Evolutionary conservation across 1,284 basidiomycete genomes (phyloP).

Genomic region (Leccinum subatratum): DNA sequence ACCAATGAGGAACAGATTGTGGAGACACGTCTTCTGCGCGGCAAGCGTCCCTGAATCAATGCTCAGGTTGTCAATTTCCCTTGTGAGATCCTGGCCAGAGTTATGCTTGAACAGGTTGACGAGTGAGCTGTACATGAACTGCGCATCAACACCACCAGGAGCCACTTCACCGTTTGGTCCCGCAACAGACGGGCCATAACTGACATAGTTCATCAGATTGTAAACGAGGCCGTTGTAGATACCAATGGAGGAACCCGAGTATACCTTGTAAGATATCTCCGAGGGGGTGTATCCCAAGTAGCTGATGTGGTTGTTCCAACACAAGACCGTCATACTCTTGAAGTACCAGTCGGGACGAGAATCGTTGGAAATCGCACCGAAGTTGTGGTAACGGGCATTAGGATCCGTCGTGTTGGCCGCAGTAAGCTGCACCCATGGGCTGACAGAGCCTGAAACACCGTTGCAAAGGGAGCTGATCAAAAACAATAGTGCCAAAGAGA

Average conservation of each 20-base stretch:
- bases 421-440: slow-evolving; percentile 79
- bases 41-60: neutral
- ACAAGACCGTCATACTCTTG: slow-evolving; percentile 85
- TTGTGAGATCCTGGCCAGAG: neutral
- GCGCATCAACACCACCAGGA: slow-evolving; percentile 41
- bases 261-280: slow-evolving; percentile 71
- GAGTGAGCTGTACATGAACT: neutral
- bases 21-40: neutral
- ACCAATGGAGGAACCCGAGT: slow-evolving; percentile 63
- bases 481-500: too few species aligned
- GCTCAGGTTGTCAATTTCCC: slow-evolving; percentile 57
- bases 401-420: slow-evolving; percentile 76
- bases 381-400: slow-evolving; percentile 92
- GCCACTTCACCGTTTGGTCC: slow-evolving; percentile 63
- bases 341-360: slow-evolving; percentile 96
- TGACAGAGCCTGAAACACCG: slow-evolving; percentile 76
- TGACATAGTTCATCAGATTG: slow-evolving; percentile 81
- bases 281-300: slow-evolving; percentile 86
- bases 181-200: slow-evolving; percentile 49
- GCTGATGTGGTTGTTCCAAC: slow-evolving; percentile 82
- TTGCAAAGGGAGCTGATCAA: slow-evolving; percentile 59
- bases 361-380: slow-evolving; percentile 83
- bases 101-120: slow-evolving; percentile 37
- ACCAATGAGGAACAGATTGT: neutral
- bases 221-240: slow-evolving; percentile 85